Evolutionary conservation across 805 yeast species (phyloP), one percentile per base, ranked within the genome.

Genomic region (Cyberlindnera lachancei): DNA sequence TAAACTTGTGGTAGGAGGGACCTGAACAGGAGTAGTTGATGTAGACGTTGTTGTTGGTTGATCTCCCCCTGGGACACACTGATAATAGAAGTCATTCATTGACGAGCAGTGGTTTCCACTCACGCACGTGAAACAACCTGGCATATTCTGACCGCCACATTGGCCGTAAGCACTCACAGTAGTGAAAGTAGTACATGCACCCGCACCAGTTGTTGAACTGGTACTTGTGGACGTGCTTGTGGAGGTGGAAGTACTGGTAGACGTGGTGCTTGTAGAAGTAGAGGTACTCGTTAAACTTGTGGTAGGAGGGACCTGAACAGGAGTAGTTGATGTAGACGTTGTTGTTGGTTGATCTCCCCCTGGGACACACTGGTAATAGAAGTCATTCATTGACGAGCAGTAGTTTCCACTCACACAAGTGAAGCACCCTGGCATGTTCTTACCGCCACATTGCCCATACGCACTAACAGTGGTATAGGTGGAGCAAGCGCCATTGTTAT

Each of bases 91-190:
- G 3, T 27, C 36, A 22, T 38, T 35, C 15, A 22, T 18, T 7
- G 41, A 25, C 3, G 25, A 15, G 23, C 44, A 42, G 18, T 25
- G 23, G 15, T 25, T 22, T 9, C 40, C 44, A 12, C 21, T 23
- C 16, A 21, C 26, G 25, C 45, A 43, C n/a, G 35, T 27, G 4
- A 30, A 25, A 13, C 37, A 27, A 4, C 34, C 36, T 4, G 19
- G n/a, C 14, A 7, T 16, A n/a, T n/a, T n/a, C n/a, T n/a, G n/a
- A 33, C 43, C 43, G 23, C 42, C 40, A 35, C 46, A 42, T 11
- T 29, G 34, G 10, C 31, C 40, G 15, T 26, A 34, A 9, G 24
- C 24, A 18, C 21, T 7, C 5, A 26, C n/a, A 17, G 24, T 27
- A 9, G 31, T 13, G 12, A 15, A 15, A 5, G 17, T 18, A 5